These are phyloP conservation scores for Aspergillus diversus DNA, from an alignment of 495 filamentous ascomycete genomes.

Conservation along the genomic window DNA sequence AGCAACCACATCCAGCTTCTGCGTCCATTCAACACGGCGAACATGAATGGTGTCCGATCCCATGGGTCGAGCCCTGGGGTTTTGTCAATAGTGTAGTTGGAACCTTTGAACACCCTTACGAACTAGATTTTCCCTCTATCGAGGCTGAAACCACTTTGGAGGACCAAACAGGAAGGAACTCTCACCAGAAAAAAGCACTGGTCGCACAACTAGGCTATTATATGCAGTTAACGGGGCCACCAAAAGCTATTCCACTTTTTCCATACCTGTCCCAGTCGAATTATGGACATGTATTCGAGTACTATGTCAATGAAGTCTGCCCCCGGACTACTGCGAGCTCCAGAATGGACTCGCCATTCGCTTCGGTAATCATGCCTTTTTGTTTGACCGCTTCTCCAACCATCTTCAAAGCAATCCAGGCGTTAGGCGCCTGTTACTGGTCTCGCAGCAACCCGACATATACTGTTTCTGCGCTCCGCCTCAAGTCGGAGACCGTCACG, in stretches of 20 bases:
- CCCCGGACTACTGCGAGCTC: constrained; percentile 46
- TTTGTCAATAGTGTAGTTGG: constrained; percentile 44
- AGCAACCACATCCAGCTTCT: constrained; percentile 19
- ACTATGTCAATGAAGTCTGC: constrained; percentile 48
- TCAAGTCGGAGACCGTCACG: constrained; percentile 42
- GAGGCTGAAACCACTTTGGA: constrained; percentile 33
- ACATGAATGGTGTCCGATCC: constrained; percentile 38
- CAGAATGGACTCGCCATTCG: constrained; percentile 43
- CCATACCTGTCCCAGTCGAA: constrained; percentile 32
- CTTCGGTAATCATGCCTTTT: constrained; percentile 45
- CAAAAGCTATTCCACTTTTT: constrained; percentile 32
- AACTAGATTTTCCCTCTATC: constrained; percentile 31
- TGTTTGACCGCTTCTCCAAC: constrained; percentile 42
- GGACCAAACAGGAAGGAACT: constrained; percentile 4
- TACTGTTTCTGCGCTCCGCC: constrained; percentile 36
- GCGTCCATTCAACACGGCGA: constrained; percentile 24
- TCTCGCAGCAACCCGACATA: constrained; percentile 37
- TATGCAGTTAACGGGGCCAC: constrained; percentile 15
- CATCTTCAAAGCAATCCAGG: constrained; percentile 44
- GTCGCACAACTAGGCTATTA: background rate
- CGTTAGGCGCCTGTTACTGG: constrained; percentile 44
- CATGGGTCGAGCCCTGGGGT: constrained; percentile 37
- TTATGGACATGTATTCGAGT: constrained; percentile 43
- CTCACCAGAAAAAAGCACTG: background rate
- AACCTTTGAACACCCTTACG: constrained; percentile 35